Conservation (phyloP, 192 early-diverging fungal species). For the Coemansia sp. region DNA sequence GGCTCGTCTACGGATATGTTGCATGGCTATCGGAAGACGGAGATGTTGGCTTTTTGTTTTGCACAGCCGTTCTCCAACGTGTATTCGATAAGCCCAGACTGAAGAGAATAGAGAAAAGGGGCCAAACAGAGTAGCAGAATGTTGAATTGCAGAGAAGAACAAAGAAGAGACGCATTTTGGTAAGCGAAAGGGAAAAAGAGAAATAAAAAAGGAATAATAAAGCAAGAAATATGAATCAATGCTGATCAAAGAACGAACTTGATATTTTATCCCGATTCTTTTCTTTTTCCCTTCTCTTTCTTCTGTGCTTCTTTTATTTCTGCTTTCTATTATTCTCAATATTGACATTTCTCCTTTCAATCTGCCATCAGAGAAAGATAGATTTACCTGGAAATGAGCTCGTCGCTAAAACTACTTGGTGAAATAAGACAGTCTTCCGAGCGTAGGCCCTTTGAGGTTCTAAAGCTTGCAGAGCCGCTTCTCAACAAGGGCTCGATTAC, state of each 20-base stretch:
- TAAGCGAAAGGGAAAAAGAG: too few relatives aligned
- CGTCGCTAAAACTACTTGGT: slow-evolving; percentile 25
- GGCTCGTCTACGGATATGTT: neutral
- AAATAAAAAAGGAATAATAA: too few relatives aligned
- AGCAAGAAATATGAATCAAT: too few relatives aligned
- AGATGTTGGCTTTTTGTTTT: too few relatives aligned
- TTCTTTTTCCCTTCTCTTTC: neutral
- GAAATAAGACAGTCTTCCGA: slow-evolving; percentile 54
- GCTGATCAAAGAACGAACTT: too few relatives aligned
- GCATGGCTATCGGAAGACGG: neutral
- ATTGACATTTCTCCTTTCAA: neutral
- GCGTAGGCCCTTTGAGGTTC: slow-evolving; percentile 45
- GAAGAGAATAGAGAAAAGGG: neutral
- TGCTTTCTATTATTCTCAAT: neutral
- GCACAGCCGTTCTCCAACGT: too few relatives aligned
- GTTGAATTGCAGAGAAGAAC: neutral
- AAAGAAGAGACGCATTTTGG: neutral
- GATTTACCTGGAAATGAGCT: slow-evolving; percentile 25
- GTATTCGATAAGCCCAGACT: too few relatives aligned
- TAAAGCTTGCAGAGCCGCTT: slow-evolving; percentile 44
- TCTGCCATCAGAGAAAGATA: neutral
- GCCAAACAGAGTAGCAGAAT: neutral
- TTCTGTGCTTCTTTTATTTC: neutral
- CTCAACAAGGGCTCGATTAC: slow-evolving; percentile 22
- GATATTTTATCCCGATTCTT: neutral